Evolutionary conservation across 495 filamentous ascomycete species (phyloP), one percentile per base, ranked within the genome.

Genomic region (Talaromyces trachyspermus): DNA sequence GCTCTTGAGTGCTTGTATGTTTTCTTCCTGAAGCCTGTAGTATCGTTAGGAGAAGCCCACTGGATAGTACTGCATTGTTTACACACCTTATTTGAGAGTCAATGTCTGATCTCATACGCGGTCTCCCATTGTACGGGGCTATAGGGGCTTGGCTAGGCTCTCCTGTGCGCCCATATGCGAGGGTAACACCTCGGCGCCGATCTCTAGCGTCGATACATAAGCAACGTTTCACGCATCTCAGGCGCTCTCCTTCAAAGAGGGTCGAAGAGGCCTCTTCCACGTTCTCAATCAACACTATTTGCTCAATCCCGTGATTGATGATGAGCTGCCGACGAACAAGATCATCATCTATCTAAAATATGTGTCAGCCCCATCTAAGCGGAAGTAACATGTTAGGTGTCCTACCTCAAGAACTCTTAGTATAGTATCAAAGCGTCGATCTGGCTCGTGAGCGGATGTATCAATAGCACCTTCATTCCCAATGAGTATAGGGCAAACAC

Each of bases 251-350:
- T 36, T 77, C 72, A 54, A 83, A 84, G 73, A 96, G 86, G 24
- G 84, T 74, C 2, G 76, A 62, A 17, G 83, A 68, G 1, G 84
- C 94, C 44, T 85, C 72, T 9, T 69, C 56, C 14, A 85, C 68
- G 33, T 79, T 64, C 35, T 81, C 75, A 37, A 96, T 81, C 2
- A 99, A 62, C 8, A 95, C 73, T 9, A 82, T 80, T 57, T 97
- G 90, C 48, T 99, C 92, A 37, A 95, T 85, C 6, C 69, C 63
- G 54, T 90, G 74, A 44, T 79, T 81, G 59, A 99, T 88, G 59
- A 99, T 84, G 24, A 97, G 65, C 42, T 89, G 83, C 49, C 85
- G 81, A 26, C 80, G 80, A 18, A 94, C 86, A 35, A 83, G 62
- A 11, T 83, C 76, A 59, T 91, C 81, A 52, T 92, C 84, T 53